Evolutionary conservation across 495 filamentous ascomycete genomes (phyloP).

Genomic region (Aspergillus homomorphus): DNA sequence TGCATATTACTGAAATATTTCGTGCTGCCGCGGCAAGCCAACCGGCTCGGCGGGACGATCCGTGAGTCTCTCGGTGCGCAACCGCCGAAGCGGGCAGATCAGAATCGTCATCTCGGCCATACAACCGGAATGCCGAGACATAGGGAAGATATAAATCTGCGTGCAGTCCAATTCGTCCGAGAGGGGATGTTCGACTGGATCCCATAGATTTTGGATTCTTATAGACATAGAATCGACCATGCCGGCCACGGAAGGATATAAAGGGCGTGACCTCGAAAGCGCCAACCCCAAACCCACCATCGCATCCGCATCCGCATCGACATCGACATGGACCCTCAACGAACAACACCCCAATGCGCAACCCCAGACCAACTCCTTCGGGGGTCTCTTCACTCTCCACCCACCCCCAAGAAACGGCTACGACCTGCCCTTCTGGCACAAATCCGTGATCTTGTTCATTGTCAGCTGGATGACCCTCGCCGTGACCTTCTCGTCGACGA

Average conservation of each 20-base stretch:
- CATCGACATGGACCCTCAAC: not conserved
- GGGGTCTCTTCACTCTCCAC: not conserved
- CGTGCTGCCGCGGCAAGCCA: not conserved
- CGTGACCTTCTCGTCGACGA: constrained; percentile 44
- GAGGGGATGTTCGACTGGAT: too few relatives aligned
- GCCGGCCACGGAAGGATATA: not conserved
- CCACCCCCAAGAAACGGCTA: constrained; percentile 17
- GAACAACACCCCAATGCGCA: not conserved
- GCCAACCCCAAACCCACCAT: not conserved
- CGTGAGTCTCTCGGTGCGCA: not conserved
- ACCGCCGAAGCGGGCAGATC: not conserved
- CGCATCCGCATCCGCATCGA: too few relatives aligned
- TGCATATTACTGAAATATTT: not conserved
- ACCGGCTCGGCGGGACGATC: not conserved
- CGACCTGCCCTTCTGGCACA: constrained; percentile 37
- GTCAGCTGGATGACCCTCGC: constrained; percentile 44
- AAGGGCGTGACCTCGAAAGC: not conserved
- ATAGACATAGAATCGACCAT: not conserved
- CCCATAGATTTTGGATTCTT: not conserved
- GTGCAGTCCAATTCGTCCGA: not conserved
- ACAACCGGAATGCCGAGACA: constrained; percentile 11
- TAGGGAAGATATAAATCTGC: not conserved
- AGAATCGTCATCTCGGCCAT: constrained; percentile 7
- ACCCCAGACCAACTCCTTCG: not conserved
- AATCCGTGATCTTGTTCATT: constrained; percentile 42